Conservation (phyloP, 305 asterid species). For the Ruellia speciosa region DNA sequence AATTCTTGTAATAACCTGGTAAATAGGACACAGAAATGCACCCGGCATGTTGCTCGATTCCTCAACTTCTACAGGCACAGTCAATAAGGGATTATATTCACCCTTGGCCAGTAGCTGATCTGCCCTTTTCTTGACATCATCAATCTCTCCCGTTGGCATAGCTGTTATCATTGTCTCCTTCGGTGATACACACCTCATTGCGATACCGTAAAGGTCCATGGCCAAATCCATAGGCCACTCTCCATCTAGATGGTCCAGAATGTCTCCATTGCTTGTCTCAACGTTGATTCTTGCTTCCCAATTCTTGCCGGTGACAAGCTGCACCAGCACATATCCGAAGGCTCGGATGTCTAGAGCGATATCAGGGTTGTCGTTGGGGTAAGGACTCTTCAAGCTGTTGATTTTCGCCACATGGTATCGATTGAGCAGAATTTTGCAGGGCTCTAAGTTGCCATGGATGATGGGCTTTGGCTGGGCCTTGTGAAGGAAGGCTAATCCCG, state of each 20-base stretch:
- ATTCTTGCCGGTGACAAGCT: constrained; percentile 49
- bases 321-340: constrained; percentile 52
- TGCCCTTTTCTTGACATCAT: constrained; percentile 40
- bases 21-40: constrained; percentile 54
- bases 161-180: constrained; percentile 21
- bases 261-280: constrained; percentile 15
- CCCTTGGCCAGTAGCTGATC: constrained; percentile 31
- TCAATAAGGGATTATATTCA: constrained; percentile 13
- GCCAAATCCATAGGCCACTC: constrained; percentile 64
- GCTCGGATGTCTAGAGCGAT: constrained; percentile 36
- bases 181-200: constrained; percentile 32
- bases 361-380: constrained; percentile 19
- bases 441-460: constrained; percentile 49
- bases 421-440: constrained; percentile 56
- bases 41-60: constrained; percentile 33
- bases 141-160: constrained; percentile 34
- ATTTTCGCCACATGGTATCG: constrained; percentile 39
- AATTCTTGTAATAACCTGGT: constrained; percentile 31
- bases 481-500: constrained; percentile 56
- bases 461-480: constrained; percentile 44
- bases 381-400: constrained; percentile 26
- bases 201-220: constrained; percentile 42
- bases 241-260: constrained; percentile 37
- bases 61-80: constrained; percentile 20
- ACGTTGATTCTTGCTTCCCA: constrained; percentile 28